phyloP scores from a whole-genome alignment of 306 rosid species.

The Coriaria nepalensis region DNA sequence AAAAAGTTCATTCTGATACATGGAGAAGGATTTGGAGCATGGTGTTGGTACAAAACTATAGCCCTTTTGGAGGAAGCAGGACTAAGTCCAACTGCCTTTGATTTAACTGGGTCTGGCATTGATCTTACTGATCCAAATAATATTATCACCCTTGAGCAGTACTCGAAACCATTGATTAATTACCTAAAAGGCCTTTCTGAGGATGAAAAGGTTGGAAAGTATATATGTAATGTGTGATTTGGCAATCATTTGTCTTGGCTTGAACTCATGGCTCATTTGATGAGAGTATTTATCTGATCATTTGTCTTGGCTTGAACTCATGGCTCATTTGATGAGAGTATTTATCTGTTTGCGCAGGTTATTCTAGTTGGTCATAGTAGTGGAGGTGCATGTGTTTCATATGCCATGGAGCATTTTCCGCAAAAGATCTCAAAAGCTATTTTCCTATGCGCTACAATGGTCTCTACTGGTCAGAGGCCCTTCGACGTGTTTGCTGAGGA shows the following conservation, averaged over 20 bases:
- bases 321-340: neutral
- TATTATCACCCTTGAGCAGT: slow-evolving; percentile 47
- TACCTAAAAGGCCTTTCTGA: slow-evolving; percentile 56
- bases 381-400: slow-evolving; percentile 93
- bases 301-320: neutral
- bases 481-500: slow-evolving; percentile 76
- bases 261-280: neutral
- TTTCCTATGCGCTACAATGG: slow-evolving; percentile 93
- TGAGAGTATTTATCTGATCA: neutral
- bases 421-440: slow-evolving; percentile 71
- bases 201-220: slow-evolving; percentile 60
- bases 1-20: slow-evolving; percentile 63
- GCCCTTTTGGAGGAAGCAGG: slow-evolving; percentile 71
- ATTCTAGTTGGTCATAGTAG: slow-evolving; percentile 86
- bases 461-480: slow-evolving; percentile 73
- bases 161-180: slow-evolving; percentile 63
- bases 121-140: slow-evolving; percentile 59
- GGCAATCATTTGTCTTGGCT: neutral
- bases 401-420: slow-evolving; percentile 77
- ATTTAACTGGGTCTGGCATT: slow-evolving; percentile 83
- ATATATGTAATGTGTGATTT: neutral
- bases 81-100: slow-evolving; percentile 59
- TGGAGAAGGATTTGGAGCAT: slow-evolving; percentile 95
- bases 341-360: slow-evolving; percentile 40
- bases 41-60: slow-evolving; percentile 95